Evolutionary conservation across 2,329 filamentous ascomycete genomes (phyloP).

Genomic region (Calonectria hawksworthii): DNA sequence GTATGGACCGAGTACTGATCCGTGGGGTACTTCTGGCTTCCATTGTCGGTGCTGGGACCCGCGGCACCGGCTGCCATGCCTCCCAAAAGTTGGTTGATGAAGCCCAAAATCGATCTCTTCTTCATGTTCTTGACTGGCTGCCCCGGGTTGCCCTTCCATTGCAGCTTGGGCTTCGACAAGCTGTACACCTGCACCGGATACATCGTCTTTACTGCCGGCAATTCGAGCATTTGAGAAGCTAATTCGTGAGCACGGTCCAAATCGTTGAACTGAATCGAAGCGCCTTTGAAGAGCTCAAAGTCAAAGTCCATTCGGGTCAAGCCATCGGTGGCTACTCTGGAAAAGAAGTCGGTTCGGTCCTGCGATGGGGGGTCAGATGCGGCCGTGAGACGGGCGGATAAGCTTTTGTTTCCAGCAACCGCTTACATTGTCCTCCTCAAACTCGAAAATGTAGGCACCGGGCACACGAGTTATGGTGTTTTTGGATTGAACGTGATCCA

Average conservation of each 20-base stretch:
- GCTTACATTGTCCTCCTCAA: constrained; percentile 63
- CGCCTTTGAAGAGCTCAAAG: constrained; percentile 67
- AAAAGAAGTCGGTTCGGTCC: constrained; percentile 58
- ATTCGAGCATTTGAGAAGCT: constrained; percentile 55
- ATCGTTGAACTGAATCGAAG: constrained; percentile 66
- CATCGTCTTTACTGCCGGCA: constrained; percentile 62
- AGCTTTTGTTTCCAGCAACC: too few species aligned
- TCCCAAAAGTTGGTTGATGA: neutral
- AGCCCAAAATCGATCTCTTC: constrained; percentile 21
- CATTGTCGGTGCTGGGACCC: neutral
- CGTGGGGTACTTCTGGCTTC: neutral
- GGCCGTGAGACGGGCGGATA: neutral
- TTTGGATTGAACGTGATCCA: constrained; percentile 41
- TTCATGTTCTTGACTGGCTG: constrained; percentile 40
- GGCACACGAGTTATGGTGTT: constrained; percentile 50
- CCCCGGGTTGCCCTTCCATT: constrained; percentile 56
- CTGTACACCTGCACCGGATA: constrained; percentile 63
- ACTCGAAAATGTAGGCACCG: constrained; percentile 67
- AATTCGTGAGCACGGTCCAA: constrained; percentile 58
- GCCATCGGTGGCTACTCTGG: constrained; percentile 53
- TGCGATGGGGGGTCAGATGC: constrained; percentile 34
- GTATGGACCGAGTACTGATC: constrained; percentile 52
- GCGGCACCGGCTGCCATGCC: neutral
- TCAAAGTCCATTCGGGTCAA: constrained; percentile 63
- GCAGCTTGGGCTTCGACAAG: constrained; percentile 56